phyloP scores from a whole-genome alignment of 202 grass and related monocot genomes.

The Carex sylvatica region DNA sequence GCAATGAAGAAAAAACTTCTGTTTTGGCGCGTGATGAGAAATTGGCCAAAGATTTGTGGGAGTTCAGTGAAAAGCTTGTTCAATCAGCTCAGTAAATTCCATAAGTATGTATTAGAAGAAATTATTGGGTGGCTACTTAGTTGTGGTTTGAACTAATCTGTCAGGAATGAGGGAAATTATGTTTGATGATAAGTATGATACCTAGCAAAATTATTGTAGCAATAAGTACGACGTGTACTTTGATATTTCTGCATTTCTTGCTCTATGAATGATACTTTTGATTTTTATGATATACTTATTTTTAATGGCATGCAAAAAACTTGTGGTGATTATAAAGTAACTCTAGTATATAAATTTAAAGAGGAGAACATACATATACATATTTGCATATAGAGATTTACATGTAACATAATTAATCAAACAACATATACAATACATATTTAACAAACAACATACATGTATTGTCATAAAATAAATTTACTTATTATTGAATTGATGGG shows the following conservation, averaged over 20 bases:
- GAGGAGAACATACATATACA: no score
- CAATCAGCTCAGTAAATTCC: conserved; percentile 44
- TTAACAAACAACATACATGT: no score
- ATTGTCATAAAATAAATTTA: no score
- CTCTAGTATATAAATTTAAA: neutral
- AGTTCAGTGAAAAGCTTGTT: conserved; percentile 73
- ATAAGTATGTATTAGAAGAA: conserved; percentile 14
- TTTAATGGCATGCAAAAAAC: neutral
- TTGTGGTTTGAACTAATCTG: neutral
- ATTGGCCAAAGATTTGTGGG: conserved; percentile 58
- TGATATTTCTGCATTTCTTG: neutral
- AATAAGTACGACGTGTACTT: neutral
- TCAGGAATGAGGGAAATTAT: neutral
- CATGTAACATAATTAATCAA: no score
- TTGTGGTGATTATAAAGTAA: neutral
- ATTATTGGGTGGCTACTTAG: neutral
- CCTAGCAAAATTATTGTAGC: neutral
- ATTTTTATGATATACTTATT: neutral
- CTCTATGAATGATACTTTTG: neutral
- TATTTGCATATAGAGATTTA: no score
- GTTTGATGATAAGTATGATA: no score
- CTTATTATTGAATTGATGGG: no score
- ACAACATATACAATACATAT: no score
- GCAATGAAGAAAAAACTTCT: conserved; percentile 68
- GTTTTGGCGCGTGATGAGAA: conserved; percentile 20